These are phyloP conservation scores for Vigna reflexopilosa DNA, from an alignment of 306 rosid species.

Conservation along the genomic window DNA sequence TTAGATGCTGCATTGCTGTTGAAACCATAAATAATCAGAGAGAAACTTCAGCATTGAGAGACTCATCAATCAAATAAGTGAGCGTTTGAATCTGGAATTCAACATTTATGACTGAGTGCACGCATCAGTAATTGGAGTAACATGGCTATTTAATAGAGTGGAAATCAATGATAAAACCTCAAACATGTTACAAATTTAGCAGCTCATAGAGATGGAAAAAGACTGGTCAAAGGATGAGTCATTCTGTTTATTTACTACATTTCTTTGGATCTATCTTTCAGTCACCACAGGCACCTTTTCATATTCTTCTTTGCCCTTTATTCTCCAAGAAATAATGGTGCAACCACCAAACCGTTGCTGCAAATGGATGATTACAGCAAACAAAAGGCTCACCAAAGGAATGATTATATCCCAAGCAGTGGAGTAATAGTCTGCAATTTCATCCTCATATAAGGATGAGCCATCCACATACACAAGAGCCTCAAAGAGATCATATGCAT, in stretches of 20 bases:
- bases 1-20: too few relatives aligned
- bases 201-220: background rate
- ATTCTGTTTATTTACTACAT: background rate
- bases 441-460: conserved; percentile 42
- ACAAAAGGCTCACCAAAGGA: conserved; percentile 38
- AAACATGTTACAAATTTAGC: conserved; percentile 2
- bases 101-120: background rate
- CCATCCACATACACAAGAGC: conserved; percentile 35
- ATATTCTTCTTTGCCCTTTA: conserved; percentile 24
- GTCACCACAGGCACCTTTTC: conserved; percentile 37
- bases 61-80: background rate
- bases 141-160: background rate
- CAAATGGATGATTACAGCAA: conserved; percentile 53
- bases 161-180: background rate
- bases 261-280: conserved; percentile 1
- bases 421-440: conserved; percentile 41
- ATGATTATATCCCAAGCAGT: conserved; percentile 53
- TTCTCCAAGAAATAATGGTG: conserved; percentile 39
- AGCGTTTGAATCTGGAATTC: background rate
- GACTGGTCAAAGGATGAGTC: background rate
- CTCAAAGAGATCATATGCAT: conserved; percentile 59
- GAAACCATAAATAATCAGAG: too few relatives aligned
- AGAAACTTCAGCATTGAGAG: background rate
- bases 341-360: conserved; percentile 54
- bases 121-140: background rate